phyloP scores from a whole-genome alignment of 306 rosid species.

The Lathyrus oleraceus region DNA sequence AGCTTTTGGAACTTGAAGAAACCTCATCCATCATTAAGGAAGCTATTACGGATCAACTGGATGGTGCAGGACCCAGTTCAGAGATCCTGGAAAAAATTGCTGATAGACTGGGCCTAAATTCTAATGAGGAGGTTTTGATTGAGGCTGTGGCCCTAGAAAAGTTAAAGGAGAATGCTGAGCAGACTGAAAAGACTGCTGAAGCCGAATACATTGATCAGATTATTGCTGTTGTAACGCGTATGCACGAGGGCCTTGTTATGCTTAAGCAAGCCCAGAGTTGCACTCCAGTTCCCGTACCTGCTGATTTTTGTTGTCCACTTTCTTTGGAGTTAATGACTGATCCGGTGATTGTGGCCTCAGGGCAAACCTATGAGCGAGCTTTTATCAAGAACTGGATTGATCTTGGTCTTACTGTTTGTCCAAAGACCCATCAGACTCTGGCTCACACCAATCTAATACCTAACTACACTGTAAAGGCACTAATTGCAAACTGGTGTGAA shows the following conservation, averaged over 20 bases:
- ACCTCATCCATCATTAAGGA: slow-evolving; percentile 57
- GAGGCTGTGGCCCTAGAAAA: slow-evolving; percentile 90
- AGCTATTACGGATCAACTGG: slow-evolving; percentile 57
- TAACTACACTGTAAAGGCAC: slow-evolving; percentile 82
- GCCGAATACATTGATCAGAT: slow-evolving; percentile 73
- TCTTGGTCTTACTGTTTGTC: slow-evolving; percentile 90
- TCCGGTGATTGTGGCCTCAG: slow-evolving; percentile 98
- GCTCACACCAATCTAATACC: slow-evolving; percentile 78
- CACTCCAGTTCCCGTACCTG: slow-evolving; percentile 75
- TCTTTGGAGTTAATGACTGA: slow-evolving; percentile 97
- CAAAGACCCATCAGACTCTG: slow-evolving; percentile 90
- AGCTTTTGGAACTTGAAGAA: slow-evolving; percentile 64
- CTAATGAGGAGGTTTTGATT: slow-evolving; percentile 81
- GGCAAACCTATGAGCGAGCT: slow-evolving; percentile 93
- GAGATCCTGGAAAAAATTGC: slow-evolving; percentile 65
- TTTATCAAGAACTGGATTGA: slow-evolving; percentile 93
- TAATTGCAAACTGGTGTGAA: slow-evolving; percentile 92
- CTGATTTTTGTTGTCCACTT: slow-evolving; percentile 98
- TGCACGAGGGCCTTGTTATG: slow-evolving; percentile 63
- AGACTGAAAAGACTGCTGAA: slow-evolving; percentile 69
- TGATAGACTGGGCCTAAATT: slow-evolving; percentile 60
- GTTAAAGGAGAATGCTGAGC: slow-evolving; percentile 85
- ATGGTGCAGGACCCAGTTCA: slow-evolving; percentile 61
- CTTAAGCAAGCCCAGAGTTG: slow-evolving; percentile 68
- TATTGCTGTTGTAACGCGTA: slow-evolving; percentile 58